A percentile compares a stretch with the other conserved stretches of the same genome.
phyloP scores from a whole-genome alignment of 1,284 basidiomycete species.

The Apiotrichum porosum region DNA sequence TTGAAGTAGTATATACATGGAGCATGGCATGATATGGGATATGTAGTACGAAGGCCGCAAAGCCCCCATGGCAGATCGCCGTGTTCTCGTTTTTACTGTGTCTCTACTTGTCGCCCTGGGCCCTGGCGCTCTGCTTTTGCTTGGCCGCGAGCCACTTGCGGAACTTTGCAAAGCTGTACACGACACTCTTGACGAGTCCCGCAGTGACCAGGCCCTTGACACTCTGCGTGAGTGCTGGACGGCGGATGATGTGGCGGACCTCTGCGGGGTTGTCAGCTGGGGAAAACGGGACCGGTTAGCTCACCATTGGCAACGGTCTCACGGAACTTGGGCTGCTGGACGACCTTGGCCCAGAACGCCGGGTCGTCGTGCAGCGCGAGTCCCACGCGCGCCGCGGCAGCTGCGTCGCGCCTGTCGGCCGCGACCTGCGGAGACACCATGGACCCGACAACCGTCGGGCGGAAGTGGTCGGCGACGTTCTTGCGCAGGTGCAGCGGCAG shows the following conservation, averaged over 20 bases:
- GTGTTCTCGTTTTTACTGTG: no score
- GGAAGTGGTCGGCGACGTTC: slow-evolving; percentile 20
- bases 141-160: slow-evolving; percentile 68
- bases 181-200: slow-evolving; percentile 69
- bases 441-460: slow-evolving; percentile 18
- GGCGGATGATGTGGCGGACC: slow-evolving; percentile 69
- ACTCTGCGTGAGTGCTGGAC: slow-evolving; percentile 76
- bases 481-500: slow-evolving; percentile 61
- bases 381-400: neutral
- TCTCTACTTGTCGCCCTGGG: no score
- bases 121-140: slow-evolving; percentile 5
- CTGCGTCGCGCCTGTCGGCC: slow-evolving; percentile 3
- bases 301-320: slow-evolving; percentile 59
- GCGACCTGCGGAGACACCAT: slow-evolving; percentile 12
- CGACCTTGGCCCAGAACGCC: slow-evolving; percentile 69
- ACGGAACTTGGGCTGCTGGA: slow-evolving; percentile 59
- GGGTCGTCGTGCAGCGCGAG: slow-evolving; percentile 54
- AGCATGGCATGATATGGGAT: slow-evolving; percentile 4
- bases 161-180: slow-evolving; percentile 70
- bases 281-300: slow-evolving; percentile 34
- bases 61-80: no score
- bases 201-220: slow-evolving; percentile 82
- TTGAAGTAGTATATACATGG: slow-evolving; percentile 29
- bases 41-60: no score
- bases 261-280: slow-evolving; percentile 53